Evolutionary conservation across 2,329 filamentous ascomycete genomes (phyloP).

Genomic region (Plenodomus biglobosus): DNA sequence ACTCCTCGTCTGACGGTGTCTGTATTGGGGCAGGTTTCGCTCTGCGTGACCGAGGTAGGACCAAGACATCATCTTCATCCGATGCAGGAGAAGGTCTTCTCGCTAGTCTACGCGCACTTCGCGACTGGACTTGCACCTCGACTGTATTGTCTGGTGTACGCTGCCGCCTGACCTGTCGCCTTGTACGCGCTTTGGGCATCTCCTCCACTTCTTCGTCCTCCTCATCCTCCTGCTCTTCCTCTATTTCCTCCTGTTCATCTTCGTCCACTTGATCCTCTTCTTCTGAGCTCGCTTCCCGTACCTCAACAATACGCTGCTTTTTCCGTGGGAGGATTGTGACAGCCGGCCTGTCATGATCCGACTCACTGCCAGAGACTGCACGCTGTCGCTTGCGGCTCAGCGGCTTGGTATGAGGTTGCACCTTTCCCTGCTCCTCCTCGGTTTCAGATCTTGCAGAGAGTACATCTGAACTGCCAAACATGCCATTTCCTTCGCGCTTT

Average conservation of each 20-base stretch:
- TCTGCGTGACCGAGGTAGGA: not conserved
- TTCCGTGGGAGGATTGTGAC: slow-evolving; percentile 18
- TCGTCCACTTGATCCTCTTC: slow-evolving; percentile 2
- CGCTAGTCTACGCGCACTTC: slow-evolving; percentile 5
- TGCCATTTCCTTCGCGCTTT: slow-evolving; percentile 9
- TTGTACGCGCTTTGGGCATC: not conserved
- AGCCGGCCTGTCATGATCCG: slow-evolving; percentile 8
- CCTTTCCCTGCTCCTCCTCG: slow-evolving; percentile 14
- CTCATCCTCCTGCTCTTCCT: slow-evolving; percentile 1
- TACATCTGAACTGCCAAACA: slow-evolving; percentile 29
- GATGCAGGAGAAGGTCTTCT: slow-evolving; percentile 2
- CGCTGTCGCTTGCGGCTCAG: slow-evolving; percentile 22
- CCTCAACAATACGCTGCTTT: slow-evolving; percentile 1
- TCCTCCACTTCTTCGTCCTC: slow-evolving; percentile 1
- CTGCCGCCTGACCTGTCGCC: not conserved
- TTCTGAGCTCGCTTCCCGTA: slow-evolving; percentile 3
- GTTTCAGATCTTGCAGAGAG: slow-evolving; percentile 10
- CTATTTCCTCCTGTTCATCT: slow-evolving; percentile 2
- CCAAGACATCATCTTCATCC: slow-evolving; percentile 2
- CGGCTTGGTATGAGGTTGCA: slow-evolving; percentile 4
- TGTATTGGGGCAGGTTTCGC: not conserved
- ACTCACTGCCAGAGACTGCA: slow-evolving; percentile 5
- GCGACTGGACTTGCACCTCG: slow-evolving; percentile 3
- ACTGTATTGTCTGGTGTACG: slow-evolving; percentile 1
- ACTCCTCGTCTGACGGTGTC: slow-evolving; percentile 5